Conservation (phyloP, 805 yeast species). For the Vanderwaltozyma polyspora region DNA sequence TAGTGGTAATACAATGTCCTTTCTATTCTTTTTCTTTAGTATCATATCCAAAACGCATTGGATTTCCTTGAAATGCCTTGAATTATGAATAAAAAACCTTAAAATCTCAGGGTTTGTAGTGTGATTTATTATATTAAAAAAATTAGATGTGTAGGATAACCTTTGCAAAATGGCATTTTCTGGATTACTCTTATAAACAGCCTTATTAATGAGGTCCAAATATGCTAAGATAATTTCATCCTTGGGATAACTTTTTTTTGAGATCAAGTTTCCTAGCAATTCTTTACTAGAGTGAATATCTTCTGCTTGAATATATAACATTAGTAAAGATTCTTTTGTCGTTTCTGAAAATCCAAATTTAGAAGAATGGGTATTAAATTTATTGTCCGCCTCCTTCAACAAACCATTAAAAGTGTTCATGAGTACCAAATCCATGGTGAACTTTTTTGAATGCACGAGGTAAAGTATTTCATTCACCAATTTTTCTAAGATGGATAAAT, state of each 20-base stretch:
- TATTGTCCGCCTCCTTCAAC: background rate
- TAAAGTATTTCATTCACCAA: too few relatives aligned
- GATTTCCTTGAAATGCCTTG: slow-evolving; percentile 17
- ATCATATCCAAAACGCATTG: slow-evolving; percentile 9
- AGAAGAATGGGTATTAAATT: slow-evolving; percentile 8
- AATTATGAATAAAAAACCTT: slow-evolving; percentile 11
- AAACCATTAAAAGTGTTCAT: background rate
- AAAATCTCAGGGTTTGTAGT: slow-evolving; percentile 7
- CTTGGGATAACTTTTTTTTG: slow-evolving; percentile 8
- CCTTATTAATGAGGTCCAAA: slow-evolving; percentile 7
- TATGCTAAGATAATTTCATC: slow-evolving; percentile 8
- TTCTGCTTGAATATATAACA: slow-evolving; percentile 6
- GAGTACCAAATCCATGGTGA: background rate
- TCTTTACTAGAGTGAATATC: slow-evolving; percentile 9
- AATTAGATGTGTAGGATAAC: slow-evolving; percentile 13
- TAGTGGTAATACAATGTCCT: slow-evolving; percentile 4
- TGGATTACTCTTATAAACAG: background rate
- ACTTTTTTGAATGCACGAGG: too few relatives aligned
- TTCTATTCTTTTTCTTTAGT: slow-evolving; percentile 4
- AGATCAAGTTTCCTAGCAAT: slow-evolving; percentile 8
- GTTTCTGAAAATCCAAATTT: slow-evolving; percentile 7
- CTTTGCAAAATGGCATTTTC: background rate
- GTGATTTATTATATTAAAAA: slow-evolving; percentile 12
- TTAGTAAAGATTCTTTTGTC: slow-evolving; percentile 7
- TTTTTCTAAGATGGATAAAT: slow-evolving; percentile 12